These are phyloP conservation scores for Tulasnella sp. DNA, from an alignment of 768 basidiomycete genomes.

Conservation along the genomic window DNA sequence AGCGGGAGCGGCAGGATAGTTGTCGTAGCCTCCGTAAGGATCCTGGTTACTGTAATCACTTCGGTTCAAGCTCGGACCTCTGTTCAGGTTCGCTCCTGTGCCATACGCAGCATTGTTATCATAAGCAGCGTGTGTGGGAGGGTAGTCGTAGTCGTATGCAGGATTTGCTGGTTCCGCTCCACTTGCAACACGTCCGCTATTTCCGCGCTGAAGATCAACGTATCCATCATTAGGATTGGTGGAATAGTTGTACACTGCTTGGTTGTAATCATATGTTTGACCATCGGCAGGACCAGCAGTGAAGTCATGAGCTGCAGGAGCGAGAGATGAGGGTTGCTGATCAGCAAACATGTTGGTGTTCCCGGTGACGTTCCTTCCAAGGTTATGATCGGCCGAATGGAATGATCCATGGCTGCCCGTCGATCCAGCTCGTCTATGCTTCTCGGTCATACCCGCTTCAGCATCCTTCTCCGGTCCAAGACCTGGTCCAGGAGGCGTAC, in stretches of 20 bases:
- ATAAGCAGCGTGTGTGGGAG: conserved; percentile 6
- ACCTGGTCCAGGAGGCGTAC: neutral
- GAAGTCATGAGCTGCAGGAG: conserved; percentile 13
- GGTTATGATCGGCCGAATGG: conserved; percentile 27
- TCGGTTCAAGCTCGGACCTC: no score
- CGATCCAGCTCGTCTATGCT: conserved; percentile 41
- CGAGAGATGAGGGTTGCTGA: neutral
- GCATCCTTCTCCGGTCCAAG: conserved; percentile 19
- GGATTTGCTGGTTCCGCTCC: neutral
- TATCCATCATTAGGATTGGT: conserved; percentile 35
- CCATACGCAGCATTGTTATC: conserved; percentile 3
- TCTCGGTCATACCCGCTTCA: conserved; percentile 27
- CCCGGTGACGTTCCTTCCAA: conserved; percentile 8
- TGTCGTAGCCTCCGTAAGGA: conserved; percentile 14
- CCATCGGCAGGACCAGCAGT: conserved; percentile 41
- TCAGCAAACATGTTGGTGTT: conserved; percentile 6
- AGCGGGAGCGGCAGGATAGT: neutral
- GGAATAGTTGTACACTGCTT: conserved; percentile 46
- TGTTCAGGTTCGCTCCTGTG: no score
- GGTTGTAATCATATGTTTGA: conserved; percentile 50
- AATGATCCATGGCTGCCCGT: conserved; percentile 47
- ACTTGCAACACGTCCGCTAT: neutral
- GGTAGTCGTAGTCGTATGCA: conserved; percentile 5
- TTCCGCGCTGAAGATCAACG: conserved; percentile 57
- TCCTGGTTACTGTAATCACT: no score